These are phyloP conservation scores for Cyamopsis tetragonoloba DNA, from an alignment of 306 rosid genomes.

Conservation along the genomic window DNA sequence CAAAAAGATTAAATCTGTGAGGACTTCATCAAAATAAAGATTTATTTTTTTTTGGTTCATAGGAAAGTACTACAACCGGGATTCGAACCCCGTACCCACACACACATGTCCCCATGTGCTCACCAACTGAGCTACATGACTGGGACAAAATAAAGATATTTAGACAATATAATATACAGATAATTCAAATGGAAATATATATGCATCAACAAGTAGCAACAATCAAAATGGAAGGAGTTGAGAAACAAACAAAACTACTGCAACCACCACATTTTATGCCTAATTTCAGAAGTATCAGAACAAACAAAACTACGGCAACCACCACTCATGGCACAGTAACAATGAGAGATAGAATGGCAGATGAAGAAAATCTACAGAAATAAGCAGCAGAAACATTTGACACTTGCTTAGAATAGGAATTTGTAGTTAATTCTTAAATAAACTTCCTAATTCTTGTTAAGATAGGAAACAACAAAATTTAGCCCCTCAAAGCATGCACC, in stretches of 20 bases:
- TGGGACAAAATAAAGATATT: neutral
- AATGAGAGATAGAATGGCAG: neutral
- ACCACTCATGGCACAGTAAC: neutral
- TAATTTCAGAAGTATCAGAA: neutral
- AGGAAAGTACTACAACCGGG: no score
- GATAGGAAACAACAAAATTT: slow-evolving; percentile 1
- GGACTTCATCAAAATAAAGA: slow-evolving; percentile 1
- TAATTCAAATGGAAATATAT: neutral
- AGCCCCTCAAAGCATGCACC: neutral
- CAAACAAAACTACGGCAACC: slow-evolving; percentile 2
- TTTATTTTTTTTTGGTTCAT: no score
- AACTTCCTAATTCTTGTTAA: neutral
- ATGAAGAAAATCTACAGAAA: neutral
- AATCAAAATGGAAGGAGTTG: neutral
- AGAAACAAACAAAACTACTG: slow-evolving; percentile 10
- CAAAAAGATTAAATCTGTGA: slow-evolving; percentile 24
- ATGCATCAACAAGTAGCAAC: slow-evolving; percentile 15
- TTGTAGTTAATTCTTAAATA: slow-evolving; percentile 3
- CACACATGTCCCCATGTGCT: no score
- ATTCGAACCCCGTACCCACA: no score
- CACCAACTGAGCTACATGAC: no score
- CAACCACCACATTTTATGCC: neutral
- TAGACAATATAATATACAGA: neutral
- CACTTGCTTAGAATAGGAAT: neutral
- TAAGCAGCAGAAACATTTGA: slow-evolving; percentile 3